phyloP scores from a whole-genome alignment of 768 basidiomycete species.

The Podaxis pistillaris region DNA sequence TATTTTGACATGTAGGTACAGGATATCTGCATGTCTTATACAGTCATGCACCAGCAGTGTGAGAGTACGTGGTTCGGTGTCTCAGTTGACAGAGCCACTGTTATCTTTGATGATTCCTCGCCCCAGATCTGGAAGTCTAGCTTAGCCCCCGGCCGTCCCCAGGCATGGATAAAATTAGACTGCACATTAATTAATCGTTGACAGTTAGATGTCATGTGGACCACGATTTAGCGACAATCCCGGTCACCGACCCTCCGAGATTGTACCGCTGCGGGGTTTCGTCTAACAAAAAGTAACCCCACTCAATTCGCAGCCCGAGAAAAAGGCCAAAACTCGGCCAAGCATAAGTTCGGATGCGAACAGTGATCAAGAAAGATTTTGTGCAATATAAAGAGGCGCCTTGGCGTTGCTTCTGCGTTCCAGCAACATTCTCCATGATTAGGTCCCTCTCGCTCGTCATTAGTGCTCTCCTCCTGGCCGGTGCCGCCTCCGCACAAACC shows the following conservation, averaged over 20 bases:
- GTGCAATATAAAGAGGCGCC: background rate
- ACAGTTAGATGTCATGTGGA: slow-evolving; percentile 2
- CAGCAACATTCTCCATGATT: background rate
- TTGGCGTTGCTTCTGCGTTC: background rate
- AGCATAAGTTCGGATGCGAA: background rate
- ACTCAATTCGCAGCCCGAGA: background rate
- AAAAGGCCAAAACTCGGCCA: slow-evolving; percentile 14
- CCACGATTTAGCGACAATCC: slow-evolving; percentile 2
- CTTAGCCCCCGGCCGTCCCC: background rate
- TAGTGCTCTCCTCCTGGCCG: slow-evolving; percentile 13
- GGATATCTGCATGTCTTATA: too few relatives aligned
- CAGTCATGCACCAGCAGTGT: too few relatives aligned
- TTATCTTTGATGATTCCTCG: background rate
- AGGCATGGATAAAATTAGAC: background rate
- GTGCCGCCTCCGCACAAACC: slow-evolving; percentile 21
- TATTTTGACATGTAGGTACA: too few relatives aligned
- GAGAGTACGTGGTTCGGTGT: too few relatives aligned
- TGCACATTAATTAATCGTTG: background rate
- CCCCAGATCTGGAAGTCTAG: background rate
- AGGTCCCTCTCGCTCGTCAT: slow-evolving; percentile 10
- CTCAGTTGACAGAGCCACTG: too few relatives aligned
- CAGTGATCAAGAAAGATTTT: background rate
- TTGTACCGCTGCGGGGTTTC: background rate
- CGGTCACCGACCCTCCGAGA: slow-evolving; percentile 1
- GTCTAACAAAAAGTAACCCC: background rate